These are phyloP conservation scores for Rhizoclosmatium globosum DNA, from an alignment of 192 early-diverging fungal species.

Conservation along the genomic window DNA sequence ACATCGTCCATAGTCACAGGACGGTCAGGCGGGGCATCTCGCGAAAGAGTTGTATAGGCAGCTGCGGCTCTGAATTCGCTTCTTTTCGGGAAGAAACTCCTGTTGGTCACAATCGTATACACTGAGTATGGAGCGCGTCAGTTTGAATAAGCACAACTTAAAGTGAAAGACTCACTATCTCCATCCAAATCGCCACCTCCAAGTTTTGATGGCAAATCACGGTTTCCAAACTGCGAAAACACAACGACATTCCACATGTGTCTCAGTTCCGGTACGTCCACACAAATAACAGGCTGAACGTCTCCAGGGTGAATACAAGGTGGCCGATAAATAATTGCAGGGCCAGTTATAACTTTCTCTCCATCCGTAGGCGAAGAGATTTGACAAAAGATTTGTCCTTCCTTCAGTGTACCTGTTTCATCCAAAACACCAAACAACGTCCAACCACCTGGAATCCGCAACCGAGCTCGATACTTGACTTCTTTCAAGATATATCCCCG, in stretches of 20 bases:
- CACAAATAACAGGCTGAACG: constrained; percentile 43
- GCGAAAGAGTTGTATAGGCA: background rate
- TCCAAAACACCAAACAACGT: constrained; percentile 53
- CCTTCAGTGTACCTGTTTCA: constrained; percentile 48
- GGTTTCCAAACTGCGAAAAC: constrained; percentile 70
- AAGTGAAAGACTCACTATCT: constrained; percentile 61
- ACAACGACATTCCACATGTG: constrained; percentile 74
- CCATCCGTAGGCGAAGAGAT: constrained; percentile 37
- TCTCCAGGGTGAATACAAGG: constrained; percentile 56
- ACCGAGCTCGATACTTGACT: constrained; percentile 46
- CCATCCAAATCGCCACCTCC: constrained; percentile 87
- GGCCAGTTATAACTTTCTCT: constrained; percentile 47
- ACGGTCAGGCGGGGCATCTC: constrained; percentile 10
- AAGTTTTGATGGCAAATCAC: constrained; percentile 79
- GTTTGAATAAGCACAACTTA: constrained; percentile 65
- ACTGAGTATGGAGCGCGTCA: constrained; percentile 39
- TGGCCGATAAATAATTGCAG: constrained; percentile 42
- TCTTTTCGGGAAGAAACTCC: constrained; percentile 16
- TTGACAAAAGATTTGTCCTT: constrained; percentile 49
- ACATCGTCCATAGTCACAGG: constrained; percentile 32
- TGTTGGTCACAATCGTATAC: constrained; percentile 43
- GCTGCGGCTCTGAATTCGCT: constrained; percentile 20
- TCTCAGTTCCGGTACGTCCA: constrained; percentile 40
- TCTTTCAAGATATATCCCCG: constrained; percentile 23
- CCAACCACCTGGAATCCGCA: constrained; percentile 42